These are phyloP conservation scores for Lunasporangiospora selenospora DNA, from an alignment of 192 early-diverging fungal species.

Conservation along the genomic window DNA sequence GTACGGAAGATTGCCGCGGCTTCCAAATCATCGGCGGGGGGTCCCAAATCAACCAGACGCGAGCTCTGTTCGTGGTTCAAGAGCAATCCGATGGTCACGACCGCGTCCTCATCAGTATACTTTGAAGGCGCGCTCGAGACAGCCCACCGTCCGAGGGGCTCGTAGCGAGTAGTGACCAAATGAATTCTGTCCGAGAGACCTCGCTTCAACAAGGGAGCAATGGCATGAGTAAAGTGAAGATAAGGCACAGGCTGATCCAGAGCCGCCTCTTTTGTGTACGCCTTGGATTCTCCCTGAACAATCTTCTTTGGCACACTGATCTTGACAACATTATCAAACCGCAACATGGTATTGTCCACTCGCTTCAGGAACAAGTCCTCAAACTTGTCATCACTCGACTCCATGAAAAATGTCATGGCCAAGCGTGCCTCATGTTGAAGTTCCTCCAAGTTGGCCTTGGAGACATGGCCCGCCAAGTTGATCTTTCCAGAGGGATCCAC, in stretches of 20 bases:
- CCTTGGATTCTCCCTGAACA: constrained; percentile 9
- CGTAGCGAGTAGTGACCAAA: constrained; percentile 50
- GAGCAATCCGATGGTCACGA: constrained; percentile 73
- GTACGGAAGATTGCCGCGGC: constrained; percentile 71
- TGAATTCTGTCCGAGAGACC: constrained; percentile 59
- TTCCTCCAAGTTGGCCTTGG: constrained; percentile 69
- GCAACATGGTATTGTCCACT: constrained; percentile 65
- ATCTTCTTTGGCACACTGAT: constrained; percentile 37
- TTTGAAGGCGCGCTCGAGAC: constrained; percentile 26
- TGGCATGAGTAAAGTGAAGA: constrained; percentile 51
- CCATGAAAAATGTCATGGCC: constrained; percentile 69
- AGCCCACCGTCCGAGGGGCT: constrained; percentile 50
- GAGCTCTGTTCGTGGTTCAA: constrained; percentile 69
- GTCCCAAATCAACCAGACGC: constrained; percentile 88
- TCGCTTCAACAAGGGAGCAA: constrained; percentile 52
- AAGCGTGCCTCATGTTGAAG: constrained; percentile 76
- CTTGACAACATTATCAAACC: constrained; percentile 77
- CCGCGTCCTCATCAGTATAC: constrained; percentile 38
- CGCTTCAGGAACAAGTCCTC: constrained; percentile 80
- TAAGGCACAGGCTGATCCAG: constrained; percentile 56
- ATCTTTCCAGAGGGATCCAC: constrained; percentile 86
- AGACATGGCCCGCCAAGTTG: constrained; percentile 81
- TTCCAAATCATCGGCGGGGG: constrained; percentile 75
- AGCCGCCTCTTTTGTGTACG: constrained; percentile 33
- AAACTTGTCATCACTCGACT: constrained; percentile 71